Evolutionary conservation across 345 rosid species (phyloP).

Genomic region (Melaleuca alternifolia): DNA sequence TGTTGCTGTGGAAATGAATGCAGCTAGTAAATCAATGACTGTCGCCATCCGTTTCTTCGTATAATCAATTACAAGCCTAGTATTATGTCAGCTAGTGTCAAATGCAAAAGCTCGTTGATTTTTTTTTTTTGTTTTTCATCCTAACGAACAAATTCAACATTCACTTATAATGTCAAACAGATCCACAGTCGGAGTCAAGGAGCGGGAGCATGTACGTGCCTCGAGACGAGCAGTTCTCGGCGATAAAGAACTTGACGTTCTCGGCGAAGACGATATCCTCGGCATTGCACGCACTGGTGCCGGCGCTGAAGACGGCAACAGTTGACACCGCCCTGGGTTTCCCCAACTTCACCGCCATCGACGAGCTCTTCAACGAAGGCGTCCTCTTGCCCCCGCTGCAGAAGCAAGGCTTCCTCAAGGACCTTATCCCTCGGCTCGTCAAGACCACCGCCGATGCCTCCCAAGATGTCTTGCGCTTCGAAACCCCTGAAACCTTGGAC

Average conservation of each 20-base stretch:
- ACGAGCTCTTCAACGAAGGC: slow-evolving; percentile 52
- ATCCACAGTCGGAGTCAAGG: slow-evolving; percentile 39
- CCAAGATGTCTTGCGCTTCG: slow-evolving; percentile 38
- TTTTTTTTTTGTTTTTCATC: neutral
- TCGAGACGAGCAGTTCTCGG: slow-evolving; percentile 63
- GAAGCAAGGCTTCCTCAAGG: slow-evolving; percentile 22
- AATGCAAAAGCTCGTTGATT: neutral
- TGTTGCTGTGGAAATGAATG: neutral
- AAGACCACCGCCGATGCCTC: slow-evolving; percentile 22
- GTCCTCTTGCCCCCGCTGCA: slow-evolving; percentile 17
- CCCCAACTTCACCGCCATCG: slow-evolving; percentile 58
- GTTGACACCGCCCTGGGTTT: slow-evolving; percentile 35
- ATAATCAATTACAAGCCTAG: neutral
- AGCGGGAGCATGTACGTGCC: slow-evolving; percentile 48
- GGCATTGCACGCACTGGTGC: slow-evolving; percentile 42
- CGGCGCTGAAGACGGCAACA: slow-evolving; percentile 29
- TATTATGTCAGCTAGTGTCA: neutral
- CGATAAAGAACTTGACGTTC: slow-evolving; percentile 34
- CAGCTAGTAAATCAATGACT: neutral
- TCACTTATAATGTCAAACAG: slow-evolving; percentile 8
- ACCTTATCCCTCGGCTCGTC: slow-evolving; percentile 45
- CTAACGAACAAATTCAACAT: neutral
- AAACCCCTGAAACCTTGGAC: slow-evolving; percentile 33
- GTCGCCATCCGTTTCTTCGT: neutral
- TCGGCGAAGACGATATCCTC: slow-evolving; percentile 52